Conservation (phyloP, 2,329 filamentous ascomycete genomes). For the Colletotrichum costaricense region DNA sequence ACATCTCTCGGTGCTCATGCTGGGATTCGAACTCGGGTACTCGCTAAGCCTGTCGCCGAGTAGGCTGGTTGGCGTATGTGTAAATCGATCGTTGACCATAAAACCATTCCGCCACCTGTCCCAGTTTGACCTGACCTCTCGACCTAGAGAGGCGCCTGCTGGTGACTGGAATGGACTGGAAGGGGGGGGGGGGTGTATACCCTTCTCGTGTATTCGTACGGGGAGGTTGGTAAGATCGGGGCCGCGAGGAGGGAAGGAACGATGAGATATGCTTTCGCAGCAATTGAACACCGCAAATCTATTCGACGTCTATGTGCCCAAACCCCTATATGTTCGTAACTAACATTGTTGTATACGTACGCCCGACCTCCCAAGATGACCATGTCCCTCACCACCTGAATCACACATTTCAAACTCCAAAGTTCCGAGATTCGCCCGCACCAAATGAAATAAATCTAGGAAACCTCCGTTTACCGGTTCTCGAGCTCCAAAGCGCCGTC, state of each 20-base stretch:
- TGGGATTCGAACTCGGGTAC: no score
- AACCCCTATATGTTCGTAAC: background rate
- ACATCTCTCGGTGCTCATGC: no score
- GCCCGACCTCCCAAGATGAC: constrained; percentile 8
- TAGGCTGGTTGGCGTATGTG: no score
- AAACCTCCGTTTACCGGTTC: constrained; percentile 42
- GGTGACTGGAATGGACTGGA: no score
- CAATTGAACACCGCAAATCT: background rate
- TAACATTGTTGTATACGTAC: constrained; percentile 1
- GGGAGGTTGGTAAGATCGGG: no score
- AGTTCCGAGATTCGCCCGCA: background rate
- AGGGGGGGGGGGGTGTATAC: no score
- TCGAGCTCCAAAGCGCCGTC: constrained; percentile 58
- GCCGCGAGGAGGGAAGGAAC: background rate
- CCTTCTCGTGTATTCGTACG: no score
- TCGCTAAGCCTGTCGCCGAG: no score
- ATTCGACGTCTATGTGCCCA: background rate
- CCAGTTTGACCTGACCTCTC: no score
- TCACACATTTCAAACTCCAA: background rate
- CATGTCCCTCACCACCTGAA: background rate
- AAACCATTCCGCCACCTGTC: no score
- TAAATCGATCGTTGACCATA: no score
- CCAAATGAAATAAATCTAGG: background rate
- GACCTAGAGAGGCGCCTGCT: no score
- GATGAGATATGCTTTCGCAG: background rate